Evolutionary conservation across 768 basidiomycete species (phyloP).

Genomic region (Steccherinum ochraceum): DNA sequence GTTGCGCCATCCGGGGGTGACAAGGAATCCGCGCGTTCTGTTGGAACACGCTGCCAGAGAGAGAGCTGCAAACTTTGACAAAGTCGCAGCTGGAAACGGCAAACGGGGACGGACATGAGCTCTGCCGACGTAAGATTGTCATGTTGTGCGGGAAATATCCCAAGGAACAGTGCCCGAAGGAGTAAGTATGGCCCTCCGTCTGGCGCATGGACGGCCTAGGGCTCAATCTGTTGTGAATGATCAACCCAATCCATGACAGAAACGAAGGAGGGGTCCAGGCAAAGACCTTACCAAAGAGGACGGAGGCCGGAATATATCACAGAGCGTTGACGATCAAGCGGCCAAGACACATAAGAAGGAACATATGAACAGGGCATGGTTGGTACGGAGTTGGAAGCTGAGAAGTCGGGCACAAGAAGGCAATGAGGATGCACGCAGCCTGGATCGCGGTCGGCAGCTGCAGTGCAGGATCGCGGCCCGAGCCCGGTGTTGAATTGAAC

Average conservation of each 20-base stretch:
- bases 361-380: not conserved
- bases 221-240: not conserved
- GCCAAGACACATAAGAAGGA: not conserved
- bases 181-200: not conserved
- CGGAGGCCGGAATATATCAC: not conserved
- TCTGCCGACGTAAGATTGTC: not conserved
- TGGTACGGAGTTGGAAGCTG: not conserved
- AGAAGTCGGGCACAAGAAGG: not conserved
- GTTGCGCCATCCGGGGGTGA: not conserved
- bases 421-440: not conserved
- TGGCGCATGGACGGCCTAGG: not conserved
- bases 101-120: not conserved
- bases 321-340: not conserved
- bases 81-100: not conserved
- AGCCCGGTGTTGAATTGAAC: not conserved
- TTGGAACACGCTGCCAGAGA: not conserved
- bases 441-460: not conserved
- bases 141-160: not conserved
- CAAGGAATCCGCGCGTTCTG: not conserved
- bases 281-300: not conserved
- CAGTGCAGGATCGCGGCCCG: too few relatives aligned
- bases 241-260: not conserved
- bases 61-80: not conserved
- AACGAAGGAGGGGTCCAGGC: not conserved
- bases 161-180: not conserved